These are phyloP conservation scores for Dioscorea cayenensis DNA, from an alignment of 116 monocot species.

Conservation along the genomic window DNA sequence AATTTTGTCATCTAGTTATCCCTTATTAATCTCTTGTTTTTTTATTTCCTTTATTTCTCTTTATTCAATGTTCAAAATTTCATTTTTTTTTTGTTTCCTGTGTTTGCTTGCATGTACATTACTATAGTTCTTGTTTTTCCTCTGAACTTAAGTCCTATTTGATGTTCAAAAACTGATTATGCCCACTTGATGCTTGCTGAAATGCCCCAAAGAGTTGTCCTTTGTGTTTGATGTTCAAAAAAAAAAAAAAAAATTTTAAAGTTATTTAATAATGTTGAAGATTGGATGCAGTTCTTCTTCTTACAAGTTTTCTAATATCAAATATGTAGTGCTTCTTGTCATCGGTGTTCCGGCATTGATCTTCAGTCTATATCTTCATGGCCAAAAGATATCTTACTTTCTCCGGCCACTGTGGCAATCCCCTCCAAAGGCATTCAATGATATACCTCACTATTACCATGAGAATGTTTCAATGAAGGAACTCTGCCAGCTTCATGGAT, in stretches of 20 bases:
- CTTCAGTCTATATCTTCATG: conserved; percentile 12
- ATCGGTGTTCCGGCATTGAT: conserved; percentile 8
- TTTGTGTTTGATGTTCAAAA: neutral
- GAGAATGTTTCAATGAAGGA: conserved; percentile 19
- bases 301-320: conserved; percentile 3
- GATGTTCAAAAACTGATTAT: too few relatives aligned
- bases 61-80: too few relatives aligned
- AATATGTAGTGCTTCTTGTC: conserved; percentile 4
- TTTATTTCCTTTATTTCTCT: too few relatives aligned
- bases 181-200: neutral
- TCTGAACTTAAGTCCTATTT: too few relatives aligned
- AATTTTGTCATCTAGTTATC: too few relatives aligned
- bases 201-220: neutral
- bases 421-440: conserved; percentile 21
- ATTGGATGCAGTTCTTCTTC: conserved; percentile 16
- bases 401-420: conserved; percentile 29
- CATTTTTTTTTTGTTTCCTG: too few relatives aligned
- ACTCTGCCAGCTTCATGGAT: conserved; percentile 26
- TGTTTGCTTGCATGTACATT: too few relatives aligned
- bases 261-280: neutral
- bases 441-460: conserved; percentile 23
- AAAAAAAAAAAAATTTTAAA: neutral
- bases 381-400: conserved; percentile 27
- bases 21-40: too few relatives aligned
- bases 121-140: too few relatives aligned